Evolutionary conservation across 805 yeast species (phyloP).

Genomic region (Candida khao-thaluensis): DNA sequence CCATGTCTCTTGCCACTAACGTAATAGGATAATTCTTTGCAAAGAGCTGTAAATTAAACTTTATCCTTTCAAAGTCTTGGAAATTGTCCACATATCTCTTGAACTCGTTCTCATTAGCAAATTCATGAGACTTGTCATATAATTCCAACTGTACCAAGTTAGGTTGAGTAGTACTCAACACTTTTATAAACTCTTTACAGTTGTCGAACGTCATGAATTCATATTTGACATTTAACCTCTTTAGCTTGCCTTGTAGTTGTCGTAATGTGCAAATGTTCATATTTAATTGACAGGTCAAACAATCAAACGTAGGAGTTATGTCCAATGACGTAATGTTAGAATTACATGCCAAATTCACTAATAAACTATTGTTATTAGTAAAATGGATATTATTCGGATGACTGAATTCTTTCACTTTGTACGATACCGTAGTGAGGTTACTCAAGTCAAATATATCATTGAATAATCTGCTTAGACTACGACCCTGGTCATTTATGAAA

Average conservation of each 20-base stretch:
- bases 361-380: slow-evolving; percentile 12
- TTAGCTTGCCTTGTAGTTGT: slow-evolving; percentile 12
- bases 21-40: slow-evolving; percentile 2
- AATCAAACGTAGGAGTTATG: slow-evolving; percentile 21
- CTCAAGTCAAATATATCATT: slow-evolving; percentile 16
- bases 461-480: slow-evolving; percentile 11
- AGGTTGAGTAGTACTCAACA: slow-evolving; percentile 13
- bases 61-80: slow-evolving; percentile 9
- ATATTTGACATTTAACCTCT: slow-evolving; percentile 13
- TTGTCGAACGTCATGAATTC: slow-evolving; percentile 16
- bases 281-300: slow-evolving; percentile 21
- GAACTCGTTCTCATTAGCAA: slow-evolving; percentile 16
- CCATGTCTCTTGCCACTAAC: background rate
- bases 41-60: slow-evolving; percentile 9
- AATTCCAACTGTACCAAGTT: slow-evolving; percentile 14
- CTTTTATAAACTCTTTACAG: slow-evolving; percentile 11
- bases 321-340: slow-evolving; percentile 10
- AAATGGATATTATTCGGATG: slow-evolving; percentile 21
- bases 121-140: slow-evolving; percentile 19
- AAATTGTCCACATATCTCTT: slow-evolving; percentile 11
- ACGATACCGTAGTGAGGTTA: slow-evolving; percentile 15
- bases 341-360: slow-evolving; percentile 13
- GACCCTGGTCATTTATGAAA: slow-evolving; percentile 18
- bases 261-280: slow-evolving; percentile 10
- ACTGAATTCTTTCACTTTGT: slow-evolving; percentile 21